Evolutionary conservation across 371 early-diverging fungal genomes (phyloP).

Genomic region (Rhizopus arrhizus): DNA sequence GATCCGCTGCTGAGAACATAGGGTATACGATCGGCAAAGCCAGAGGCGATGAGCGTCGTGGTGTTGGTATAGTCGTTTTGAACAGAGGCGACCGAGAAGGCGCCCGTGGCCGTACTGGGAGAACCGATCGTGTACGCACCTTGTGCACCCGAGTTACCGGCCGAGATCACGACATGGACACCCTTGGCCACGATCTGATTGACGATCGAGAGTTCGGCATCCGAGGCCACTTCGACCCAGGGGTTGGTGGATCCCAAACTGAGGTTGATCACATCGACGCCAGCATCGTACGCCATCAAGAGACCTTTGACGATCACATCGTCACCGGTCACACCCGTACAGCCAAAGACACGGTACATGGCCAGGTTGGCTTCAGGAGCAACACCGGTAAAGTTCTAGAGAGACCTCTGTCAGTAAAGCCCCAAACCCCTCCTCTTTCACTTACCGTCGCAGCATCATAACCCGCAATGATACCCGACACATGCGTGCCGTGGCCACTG

Average conservation of each 20-base stretch:
- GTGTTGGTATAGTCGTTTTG: conserved; percentile 40
- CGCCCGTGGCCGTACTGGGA: conserved; percentile 56
- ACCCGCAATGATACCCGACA: conserved; percentile 69
- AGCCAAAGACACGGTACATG: conserved; percentile 69
- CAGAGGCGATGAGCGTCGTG: conserved; percentile 24
- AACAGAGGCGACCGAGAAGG: conserved; percentile 64
- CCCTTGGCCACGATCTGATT: conserved; percentile 27
- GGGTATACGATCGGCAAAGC: conserved; percentile 14
- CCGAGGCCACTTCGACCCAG: conserved; percentile 47
- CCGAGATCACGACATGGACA: conserved; percentile 55
- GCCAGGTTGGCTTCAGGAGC: conserved; percentile 65
- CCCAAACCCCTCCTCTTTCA: not conserved
- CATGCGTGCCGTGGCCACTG: conserved; percentile 62
- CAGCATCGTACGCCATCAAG: conserved; percentile 59
- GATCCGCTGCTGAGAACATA: conserved; percentile 10
- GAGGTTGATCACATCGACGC: conserved; percentile 66
- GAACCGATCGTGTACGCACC: conserved; percentile 54
- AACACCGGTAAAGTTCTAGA: conserved; percentile 59
- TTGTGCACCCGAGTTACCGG: conserved; percentile 59
- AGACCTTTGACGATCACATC: conserved; percentile 68
- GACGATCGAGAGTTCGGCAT: conserved; percentile 33
- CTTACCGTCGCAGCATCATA: conserved; percentile 44
- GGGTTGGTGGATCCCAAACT: conserved; percentile 65
- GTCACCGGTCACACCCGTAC: conserved; percentile 53
- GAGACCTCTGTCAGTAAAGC: not conserved